These are phyloP conservation scores for Dioscorea cayenensis DNA, from an alignment of 116 monocot genomes.

Conservation along the genomic window DNA sequence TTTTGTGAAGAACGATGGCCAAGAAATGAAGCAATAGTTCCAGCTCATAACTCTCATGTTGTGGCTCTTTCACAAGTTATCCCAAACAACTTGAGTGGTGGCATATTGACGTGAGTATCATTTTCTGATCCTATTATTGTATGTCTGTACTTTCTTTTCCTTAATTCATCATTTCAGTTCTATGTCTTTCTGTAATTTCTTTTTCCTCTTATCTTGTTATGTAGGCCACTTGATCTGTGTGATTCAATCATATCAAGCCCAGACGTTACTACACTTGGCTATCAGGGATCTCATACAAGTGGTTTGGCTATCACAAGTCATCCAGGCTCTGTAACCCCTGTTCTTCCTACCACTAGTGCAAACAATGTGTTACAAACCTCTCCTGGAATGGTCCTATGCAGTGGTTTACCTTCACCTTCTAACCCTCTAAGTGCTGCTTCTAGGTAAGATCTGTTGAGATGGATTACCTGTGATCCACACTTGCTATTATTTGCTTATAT, in stretches of 20 bases:
- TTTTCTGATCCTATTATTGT: background rate
- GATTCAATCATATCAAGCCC: constrained; percentile 49
- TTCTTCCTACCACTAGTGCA: constrained; percentile 47
- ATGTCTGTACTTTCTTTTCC: background rate
- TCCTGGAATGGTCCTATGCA: constrained; percentile 55
- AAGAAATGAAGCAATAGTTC: constrained; percentile 57
- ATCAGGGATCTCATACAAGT: constrained; percentile 53
- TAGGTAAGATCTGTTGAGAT: constrained; percentile 38
- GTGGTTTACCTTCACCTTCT: constrained; percentile 53
- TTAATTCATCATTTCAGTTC: background rate
- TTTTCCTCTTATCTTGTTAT: constrained; percentile 2
- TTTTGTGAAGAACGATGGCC: constrained; percentile 44
- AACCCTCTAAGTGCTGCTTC: constrained; percentile 35
- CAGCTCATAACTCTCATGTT: constrained; percentile 70
- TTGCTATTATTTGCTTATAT: background rate
- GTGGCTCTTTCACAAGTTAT: constrained; percentile 79
- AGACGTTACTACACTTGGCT: constrained; percentile 42
- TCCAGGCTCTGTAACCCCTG: constrained; percentile 44
- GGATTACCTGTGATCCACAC: background rate
- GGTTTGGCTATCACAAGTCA: constrained; percentile 43
- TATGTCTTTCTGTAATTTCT: background rate
- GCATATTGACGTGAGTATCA: constrained; percentile 52
- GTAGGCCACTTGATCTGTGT: constrained; percentile 89
- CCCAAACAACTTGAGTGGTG: constrained; percentile 71
- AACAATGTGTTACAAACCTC: constrained; percentile 53